phyloP scores from a whole-genome alignment of 2,329 filamentous ascomycete genomes.

The Penicillium sp. region DNA sequence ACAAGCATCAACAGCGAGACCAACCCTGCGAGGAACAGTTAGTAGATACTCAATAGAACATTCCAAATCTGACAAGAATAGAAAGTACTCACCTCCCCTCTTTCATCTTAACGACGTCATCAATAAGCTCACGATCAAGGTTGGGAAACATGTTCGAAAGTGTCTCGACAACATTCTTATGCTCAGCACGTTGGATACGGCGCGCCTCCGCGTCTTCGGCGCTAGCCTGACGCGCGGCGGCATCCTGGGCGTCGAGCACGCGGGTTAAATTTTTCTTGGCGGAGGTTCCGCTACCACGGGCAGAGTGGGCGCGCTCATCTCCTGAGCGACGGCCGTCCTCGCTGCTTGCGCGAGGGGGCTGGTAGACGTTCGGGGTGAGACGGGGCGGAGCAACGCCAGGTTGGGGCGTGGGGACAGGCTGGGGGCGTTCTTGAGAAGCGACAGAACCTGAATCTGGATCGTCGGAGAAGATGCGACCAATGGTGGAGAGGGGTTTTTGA shows the following conservation, averaged over 20 bases:
- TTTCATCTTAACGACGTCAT: slow-evolving; percentile 94
- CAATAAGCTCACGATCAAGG: slow-evolving; percentile 89
- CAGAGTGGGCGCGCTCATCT: slow-evolving; percentile 24
- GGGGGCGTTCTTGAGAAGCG: slow-evolving; percentile 34
- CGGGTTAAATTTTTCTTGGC: slow-evolving; percentile 35
- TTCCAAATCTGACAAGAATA: not conserved
- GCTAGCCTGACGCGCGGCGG: slow-evolving; percentile 84
- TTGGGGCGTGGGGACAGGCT: slow-evolving; percentile 46
- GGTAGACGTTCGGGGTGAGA: slow-evolving; percentile 50
- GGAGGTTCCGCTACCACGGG: slow-evolving; percentile 8
- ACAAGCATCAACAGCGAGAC: slow-evolving; percentile 81
- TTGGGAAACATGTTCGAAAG: slow-evolving; percentile 96
- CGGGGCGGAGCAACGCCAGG: slow-evolving; percentile 49
- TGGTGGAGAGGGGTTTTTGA: slow-evolving; percentile 83
- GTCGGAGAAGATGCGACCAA: slow-evolving; percentile 91
- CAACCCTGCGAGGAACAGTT: slow-evolving; percentile 58
- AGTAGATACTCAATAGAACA: slow-evolving; percentile 6
- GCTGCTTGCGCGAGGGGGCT: slow-evolving; percentile 45
- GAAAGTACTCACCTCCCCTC: slow-evolving; percentile 72
- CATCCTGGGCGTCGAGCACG: slow-evolving; percentile 73
- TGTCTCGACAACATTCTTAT: slow-evolving; percentile 89
- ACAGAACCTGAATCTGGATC: slow-evolving; percentile 43
- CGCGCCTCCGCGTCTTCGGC: slow-evolving; percentile 86
- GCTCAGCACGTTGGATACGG: slow-evolving; percentile 77
- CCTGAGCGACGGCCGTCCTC: slow-evolving; percentile 29